Conservation (phyloP, 2,329 filamentous ascomycete genomes). For the Penicillium sp. region DNA sequence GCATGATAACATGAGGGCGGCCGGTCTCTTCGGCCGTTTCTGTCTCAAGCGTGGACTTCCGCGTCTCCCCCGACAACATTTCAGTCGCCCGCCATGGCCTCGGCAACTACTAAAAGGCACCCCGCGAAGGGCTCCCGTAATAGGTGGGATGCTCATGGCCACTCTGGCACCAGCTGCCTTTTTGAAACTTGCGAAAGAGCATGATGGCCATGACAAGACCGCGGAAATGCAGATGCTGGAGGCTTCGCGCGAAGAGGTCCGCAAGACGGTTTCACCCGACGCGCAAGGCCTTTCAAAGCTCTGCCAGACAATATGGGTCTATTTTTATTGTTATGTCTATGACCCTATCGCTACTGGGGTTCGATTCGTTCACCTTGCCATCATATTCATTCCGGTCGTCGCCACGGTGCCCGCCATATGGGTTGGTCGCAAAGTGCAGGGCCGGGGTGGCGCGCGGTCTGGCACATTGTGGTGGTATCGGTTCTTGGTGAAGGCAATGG, state of each 20-base stretch:
- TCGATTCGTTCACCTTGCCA: slow-evolving; percentile 74
- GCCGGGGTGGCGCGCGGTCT: slow-evolving; percentile 62
- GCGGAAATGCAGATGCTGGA: slow-evolving; percentile 80
- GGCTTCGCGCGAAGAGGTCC: slow-evolving; percentile 67
- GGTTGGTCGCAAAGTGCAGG: slow-evolving; percentile 57
- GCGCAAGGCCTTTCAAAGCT: slow-evolving; percentile 52
- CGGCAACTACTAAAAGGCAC: slow-evolving; percentile 13
- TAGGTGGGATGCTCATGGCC: slow-evolving; percentile 32
- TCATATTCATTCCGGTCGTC: slow-evolving; percentile 88
- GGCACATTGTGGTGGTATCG: slow-evolving; percentile 93
- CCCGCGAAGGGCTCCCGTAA: slow-evolving; percentile 20
- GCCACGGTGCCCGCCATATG: slow-evolving; percentile 69
- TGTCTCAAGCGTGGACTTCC: slow-evolving; percentile 38
- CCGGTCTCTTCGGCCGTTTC: slow-evolving; percentile 43
- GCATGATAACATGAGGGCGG: slow-evolving; percentile 43
- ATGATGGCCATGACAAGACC: slow-evolving; percentile 50
- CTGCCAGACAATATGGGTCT: slow-evolving; percentile 53
- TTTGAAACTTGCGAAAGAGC: slow-evolving; percentile 49
- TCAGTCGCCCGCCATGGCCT: slow-evolving; percentile 18
- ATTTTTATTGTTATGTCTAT: slow-evolving; percentile 52
- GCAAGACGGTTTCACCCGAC: slow-evolving; percentile 56
- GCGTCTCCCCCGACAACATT: slow-evolving; percentile 29
- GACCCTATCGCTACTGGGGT: slow-evolving; percentile 81
- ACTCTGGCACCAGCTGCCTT: slow-evolving; percentile 51
- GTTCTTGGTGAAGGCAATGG: slow-evolving; percentile 81